These are phyloP conservation scores for Fistulinella prunicolor DNA, from an alignment of 768 basidiomycete genomes.

Conservation along the genomic window DNA sequence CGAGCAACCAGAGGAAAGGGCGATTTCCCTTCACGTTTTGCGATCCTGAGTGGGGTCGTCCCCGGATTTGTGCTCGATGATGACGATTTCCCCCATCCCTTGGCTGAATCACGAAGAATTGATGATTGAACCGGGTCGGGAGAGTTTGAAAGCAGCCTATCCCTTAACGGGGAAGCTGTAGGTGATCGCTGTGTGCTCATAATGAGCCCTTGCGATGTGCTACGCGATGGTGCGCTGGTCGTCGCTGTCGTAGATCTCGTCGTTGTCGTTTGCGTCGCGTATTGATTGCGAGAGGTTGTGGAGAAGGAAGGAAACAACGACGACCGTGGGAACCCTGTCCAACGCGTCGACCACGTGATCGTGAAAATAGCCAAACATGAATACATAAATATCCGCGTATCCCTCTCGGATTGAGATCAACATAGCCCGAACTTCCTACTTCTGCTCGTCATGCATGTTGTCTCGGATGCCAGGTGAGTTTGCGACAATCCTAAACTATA, in stretches of 20 bases:
- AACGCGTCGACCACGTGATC: constrained; percentile 33
- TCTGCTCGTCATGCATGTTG: too few relatives aligned
- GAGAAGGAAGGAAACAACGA: constrained; percentile 10
- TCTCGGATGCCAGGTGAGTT: too few relatives aligned
- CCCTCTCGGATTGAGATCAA: neutral
- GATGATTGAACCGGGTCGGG: constrained; percentile 63
- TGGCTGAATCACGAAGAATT: constrained; percentile 59
- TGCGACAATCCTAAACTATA: too few relatives aligned
- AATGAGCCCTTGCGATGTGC: constrained; percentile 3
- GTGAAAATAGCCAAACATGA: constrained; percentile 13
- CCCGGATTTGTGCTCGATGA: constrained; percentile 22
- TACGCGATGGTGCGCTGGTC: constrained; percentile 10
- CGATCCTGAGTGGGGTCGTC: constrained; percentile 69
- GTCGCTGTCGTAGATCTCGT: constrained; percentile 22
- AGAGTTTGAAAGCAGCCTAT: constrained; percentile 60
- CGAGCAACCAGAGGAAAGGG: constrained; percentile 57
- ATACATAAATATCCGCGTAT: constrained; percentile 7
- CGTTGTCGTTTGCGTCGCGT: constrained; percentile 15
- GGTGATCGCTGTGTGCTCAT: constrained; percentile 29
- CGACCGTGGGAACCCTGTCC: constrained; percentile 27
- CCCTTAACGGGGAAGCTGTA: constrained; percentile 48
- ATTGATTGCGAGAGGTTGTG: constrained; percentile 8
- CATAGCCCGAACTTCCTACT: too few relatives aligned
- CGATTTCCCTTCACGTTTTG: constrained; percentile 58
- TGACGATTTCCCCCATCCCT: constrained; percentile 57